Conservation (phyloP, 2,329 filamentous ascomycete genomes). For the Colletotrichum musae region DNA sequence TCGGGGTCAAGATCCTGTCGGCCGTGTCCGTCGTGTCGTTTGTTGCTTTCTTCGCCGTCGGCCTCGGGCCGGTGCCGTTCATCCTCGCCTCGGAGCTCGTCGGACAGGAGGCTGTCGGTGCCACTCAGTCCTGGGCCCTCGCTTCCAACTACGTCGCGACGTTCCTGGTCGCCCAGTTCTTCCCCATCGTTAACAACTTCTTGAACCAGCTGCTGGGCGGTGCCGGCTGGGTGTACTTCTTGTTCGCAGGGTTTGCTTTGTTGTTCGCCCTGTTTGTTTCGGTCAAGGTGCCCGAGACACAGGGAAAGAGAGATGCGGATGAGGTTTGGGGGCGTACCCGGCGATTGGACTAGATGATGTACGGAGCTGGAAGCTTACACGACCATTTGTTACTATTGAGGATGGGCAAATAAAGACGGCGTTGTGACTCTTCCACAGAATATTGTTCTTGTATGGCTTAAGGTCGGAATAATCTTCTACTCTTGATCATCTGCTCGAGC, state of each 20-base stretch:
- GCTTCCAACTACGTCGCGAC: constrained; percentile 92
- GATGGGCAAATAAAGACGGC: constrained; percentile 12
- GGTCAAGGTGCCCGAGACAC: constrained; percentile 87
- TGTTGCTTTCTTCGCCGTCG: constrained; percentile 90
- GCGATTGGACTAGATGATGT: constrained; percentile 60
- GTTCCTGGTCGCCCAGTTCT: constrained; percentile 94
- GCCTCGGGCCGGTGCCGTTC: constrained; percentile 94
- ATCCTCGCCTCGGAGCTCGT: constrained; percentile 94
- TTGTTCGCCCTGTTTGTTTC: constrained; percentile 80
- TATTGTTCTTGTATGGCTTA: constrained; percentile 17
- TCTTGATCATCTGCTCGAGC: constrained; percentile 68
- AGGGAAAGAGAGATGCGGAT: constrained; percentile 84
- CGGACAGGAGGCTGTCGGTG: constrained; percentile 89
- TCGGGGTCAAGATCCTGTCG: constrained; percentile 80
- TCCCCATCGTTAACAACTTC: constrained; percentile 85
- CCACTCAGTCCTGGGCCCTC: constrained; percentile 89
- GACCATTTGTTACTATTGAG: not conserved
- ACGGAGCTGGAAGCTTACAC: not conserved
- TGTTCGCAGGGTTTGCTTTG: constrained; percentile 85
- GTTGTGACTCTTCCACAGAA: not conserved
- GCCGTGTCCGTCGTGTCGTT: constrained; percentile 87
- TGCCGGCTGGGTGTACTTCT: constrained; percentile 88
- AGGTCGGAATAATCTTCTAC: constrained; percentile 55
- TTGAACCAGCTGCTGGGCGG: constrained; percentile 76
- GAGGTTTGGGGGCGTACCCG: constrained; percentile 89